Evolutionary conservation across 495 filamentous ascomycete species (phyloP).

Genomic region (Lophiotrema nucula): DNA sequence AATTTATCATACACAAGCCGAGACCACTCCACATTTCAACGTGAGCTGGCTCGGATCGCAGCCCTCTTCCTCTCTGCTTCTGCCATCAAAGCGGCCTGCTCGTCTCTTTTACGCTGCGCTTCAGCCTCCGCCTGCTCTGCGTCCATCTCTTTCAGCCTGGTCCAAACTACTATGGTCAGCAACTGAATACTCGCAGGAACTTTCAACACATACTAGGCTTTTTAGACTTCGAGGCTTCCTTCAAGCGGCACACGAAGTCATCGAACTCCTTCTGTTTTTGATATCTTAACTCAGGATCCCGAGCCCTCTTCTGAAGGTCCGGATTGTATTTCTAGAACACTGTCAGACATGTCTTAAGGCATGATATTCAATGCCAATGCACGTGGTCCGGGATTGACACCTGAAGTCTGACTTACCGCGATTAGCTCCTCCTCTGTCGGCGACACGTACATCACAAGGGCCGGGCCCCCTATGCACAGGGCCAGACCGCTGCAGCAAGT

Average conservation of each 20-base stretch:
- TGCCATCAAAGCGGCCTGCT: slow-evolving; percentile 40
- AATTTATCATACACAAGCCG: background rate
- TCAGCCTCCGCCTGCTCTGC: slow-evolving; percentile 45
- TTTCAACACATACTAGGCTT: slow-evolving; percentile 65
- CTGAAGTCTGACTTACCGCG: slow-evolving; percentile 45
- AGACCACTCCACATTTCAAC: background rate
- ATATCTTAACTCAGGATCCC: too few relatives aligned
- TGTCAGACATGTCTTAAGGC: slow-evolving; percentile 6
- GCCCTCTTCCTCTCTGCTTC: slow-evolving; percentile 64
- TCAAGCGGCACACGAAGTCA: slow-evolving; percentile 77
- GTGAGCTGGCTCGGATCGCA: slow-evolving; percentile 50
- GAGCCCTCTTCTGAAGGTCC: slow-evolving; percentile 78
- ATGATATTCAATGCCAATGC: slow-evolving; percentile 1
- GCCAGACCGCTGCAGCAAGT: slow-evolving; percentile 56
- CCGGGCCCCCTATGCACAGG: slow-evolving; percentile 79
- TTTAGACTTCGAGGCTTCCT: slow-evolving; percentile 84
- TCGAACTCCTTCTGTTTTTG: slow-evolving; percentile 85
- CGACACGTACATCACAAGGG: slow-evolving; percentile 72
- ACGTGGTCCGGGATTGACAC: background rate
- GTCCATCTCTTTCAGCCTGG: slow-evolving; percentile 59
- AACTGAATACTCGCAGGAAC: background rate
- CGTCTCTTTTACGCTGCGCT: slow-evolving; percentile 8
- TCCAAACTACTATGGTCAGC: slow-evolving; percentile 57
- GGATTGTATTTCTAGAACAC: slow-evolving; percentile 76
- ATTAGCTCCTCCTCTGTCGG: slow-evolving; percentile 92